Evolutionary conservation across 176 grass and related monocot species (phyloP).

Genomic region (Aegilops umbellulata): DNA sequence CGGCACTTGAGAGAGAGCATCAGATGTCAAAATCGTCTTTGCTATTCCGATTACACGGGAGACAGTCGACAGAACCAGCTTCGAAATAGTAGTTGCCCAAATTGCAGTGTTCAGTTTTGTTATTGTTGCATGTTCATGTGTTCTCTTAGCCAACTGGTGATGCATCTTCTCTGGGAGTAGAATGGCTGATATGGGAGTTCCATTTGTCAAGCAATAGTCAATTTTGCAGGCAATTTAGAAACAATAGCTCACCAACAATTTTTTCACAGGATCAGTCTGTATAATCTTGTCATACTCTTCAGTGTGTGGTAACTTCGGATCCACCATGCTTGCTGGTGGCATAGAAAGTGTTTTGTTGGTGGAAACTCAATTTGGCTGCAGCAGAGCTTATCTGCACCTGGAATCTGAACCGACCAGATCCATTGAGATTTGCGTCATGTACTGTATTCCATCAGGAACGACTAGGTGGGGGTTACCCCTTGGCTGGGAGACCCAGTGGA

Average conservation of each 20-base stretch:
- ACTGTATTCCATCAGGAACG: no score
- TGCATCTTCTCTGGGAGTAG: slow-evolving; percentile 10
- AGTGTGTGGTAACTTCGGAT: not conserved
- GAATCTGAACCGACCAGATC: not conserved
- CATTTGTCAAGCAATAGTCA: slow-evolving; percentile 38
- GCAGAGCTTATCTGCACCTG: not conserved
- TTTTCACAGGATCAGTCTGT: not conserved
- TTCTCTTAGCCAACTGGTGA: not conserved
- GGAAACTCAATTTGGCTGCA: not conserved
- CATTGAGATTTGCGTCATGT: not conserved
- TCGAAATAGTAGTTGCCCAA: slow-evolving; percentile 44
- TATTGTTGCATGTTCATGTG: not conserved
- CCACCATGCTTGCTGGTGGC: not conserved
- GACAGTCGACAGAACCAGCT: slow-evolving; percentile 29
- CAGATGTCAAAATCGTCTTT: slow-evolving; percentile 88
- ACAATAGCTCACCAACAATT: not conserved
- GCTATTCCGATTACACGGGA: slow-evolving; percentile 62
- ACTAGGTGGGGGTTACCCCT: no score
- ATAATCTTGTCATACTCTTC: not conserved
- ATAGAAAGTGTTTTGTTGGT: not conserved
- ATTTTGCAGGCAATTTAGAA: slow-evolving; percentile 36
- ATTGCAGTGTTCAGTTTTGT: slow-evolving; percentile 20
- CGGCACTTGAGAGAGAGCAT: slow-evolving; percentile 78
- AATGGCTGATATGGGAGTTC: slow-evolving; percentile 13
- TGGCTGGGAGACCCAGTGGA: no score